Conservation (phyloP, 805 yeast species). For the Saccharomyces mikatae region DNA sequence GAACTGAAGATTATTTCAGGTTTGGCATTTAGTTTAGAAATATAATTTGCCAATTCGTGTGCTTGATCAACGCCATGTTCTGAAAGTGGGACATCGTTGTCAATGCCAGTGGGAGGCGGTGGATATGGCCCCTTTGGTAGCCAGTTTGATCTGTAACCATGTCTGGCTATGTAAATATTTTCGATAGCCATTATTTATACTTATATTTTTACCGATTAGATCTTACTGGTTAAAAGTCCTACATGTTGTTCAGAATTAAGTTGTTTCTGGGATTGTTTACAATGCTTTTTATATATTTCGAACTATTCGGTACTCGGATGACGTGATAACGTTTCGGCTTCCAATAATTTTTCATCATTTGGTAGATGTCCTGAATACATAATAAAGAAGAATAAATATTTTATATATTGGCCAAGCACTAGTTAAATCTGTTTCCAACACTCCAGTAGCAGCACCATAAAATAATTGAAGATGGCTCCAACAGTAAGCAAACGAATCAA, state of each 20-base stretch:
- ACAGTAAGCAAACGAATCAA: slow-evolving; percentile 29
- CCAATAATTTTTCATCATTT: not conserved
- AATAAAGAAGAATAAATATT: not conserved
- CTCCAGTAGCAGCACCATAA: not conserved
- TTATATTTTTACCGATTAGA: not conserved
- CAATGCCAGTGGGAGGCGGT: slow-evolving; percentile 77
- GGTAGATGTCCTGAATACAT: not conserved
- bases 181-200: slow-evolving; percentile 34
- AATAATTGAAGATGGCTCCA: slow-evolving; percentile 14
- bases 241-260: too few relatives aligned
- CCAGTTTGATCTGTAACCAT: slow-evolving; percentile 89
- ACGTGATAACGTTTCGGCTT: not conserved
- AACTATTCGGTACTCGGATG: not conserved
- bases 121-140: slow-evolving; percentile 55
- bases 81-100: slow-evolving; percentile 80
- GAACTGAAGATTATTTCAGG: slow-evolving; percentile 67
- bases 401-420: not conserved
- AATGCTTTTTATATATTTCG: not conserved
- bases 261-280: not conserved
- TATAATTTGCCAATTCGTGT: slow-evolving; percentile 57
- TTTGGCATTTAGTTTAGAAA: slow-evolving; percentile 41
- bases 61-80: slow-evolving; percentile 86
- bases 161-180: slow-evolving; percentile 65
- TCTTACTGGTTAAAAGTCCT: not conserved
- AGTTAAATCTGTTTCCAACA: not conserved